These are phyloP conservation scores for Hebeloma cylindrosporum DNA, from an alignment of 768 basidiomycete genomes.

Conservation along the genomic window DNA sequence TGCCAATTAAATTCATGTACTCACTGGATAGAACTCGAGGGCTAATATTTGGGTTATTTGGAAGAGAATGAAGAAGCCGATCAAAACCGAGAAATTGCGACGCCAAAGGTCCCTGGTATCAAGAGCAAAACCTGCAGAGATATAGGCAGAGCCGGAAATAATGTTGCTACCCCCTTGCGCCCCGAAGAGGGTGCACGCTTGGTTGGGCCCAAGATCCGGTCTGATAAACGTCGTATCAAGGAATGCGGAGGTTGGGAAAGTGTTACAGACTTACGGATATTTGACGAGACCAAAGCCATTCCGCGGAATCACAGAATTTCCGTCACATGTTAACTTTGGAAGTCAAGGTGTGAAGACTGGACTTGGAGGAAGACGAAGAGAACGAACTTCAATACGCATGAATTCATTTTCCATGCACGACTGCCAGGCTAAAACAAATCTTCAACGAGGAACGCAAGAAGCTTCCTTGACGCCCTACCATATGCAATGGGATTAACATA, in stretches of 20 bases:
- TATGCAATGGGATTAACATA: slow-evolving; percentile 81
- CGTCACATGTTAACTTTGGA: slow-evolving; percentile 63
- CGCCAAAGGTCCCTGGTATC: slow-evolving; percentile 57
- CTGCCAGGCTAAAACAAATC: slow-evolving; percentile 55
- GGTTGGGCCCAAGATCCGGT: slow-evolving; percentile 57
- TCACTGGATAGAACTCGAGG: slow-evolving; percentile 64
- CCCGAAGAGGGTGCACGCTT: slow-evolving; percentile 79
- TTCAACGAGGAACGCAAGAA: background rate
- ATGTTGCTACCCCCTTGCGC: slow-evolving; percentile 51
- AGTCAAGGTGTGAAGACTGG: slow-evolving; percentile 2
- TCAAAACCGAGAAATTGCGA: slow-evolving; percentile 65
- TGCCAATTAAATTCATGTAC: too few species aligned
- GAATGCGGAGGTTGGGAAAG: background rate
- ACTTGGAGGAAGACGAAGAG: slow-evolving; percentile 10
- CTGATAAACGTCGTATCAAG: slow-evolving; percentile 26
- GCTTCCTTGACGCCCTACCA: slow-evolving; percentile 35
- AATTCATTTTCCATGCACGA: slow-evolving; percentile 87
- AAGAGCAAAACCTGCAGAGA: slow-evolving; percentile 54
- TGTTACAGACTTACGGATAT: slow-evolving; percentile 54
- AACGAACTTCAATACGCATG: slow-evolving; percentile 58
- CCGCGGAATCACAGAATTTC: slow-evolving; percentile 62
- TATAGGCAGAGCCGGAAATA: slow-evolving; percentile 62
- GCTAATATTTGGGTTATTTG: slow-evolving; percentile 65
- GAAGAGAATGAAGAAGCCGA: slow-evolving; percentile 72
- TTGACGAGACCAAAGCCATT: slow-evolving; percentile 54